Percentiles rank a stretch among this genome's conserved stretches.
These are phyloP conservation scores for Sparassis latifolia DNA, from an alignment of 1,284 basidiomycete genomes.

Conservation along the genomic window DNA sequence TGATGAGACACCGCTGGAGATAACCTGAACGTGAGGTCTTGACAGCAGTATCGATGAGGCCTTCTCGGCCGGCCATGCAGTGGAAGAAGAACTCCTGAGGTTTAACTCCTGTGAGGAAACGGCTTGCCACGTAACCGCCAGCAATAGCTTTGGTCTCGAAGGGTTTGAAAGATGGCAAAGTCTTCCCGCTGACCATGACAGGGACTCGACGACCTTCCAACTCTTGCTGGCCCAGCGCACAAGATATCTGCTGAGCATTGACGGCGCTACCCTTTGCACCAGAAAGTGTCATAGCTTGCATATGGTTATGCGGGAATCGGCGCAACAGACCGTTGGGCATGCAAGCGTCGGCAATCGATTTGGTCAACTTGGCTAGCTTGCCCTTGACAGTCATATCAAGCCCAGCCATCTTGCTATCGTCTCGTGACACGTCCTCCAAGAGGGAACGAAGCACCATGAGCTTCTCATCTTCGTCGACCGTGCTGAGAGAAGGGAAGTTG, in stretches of 20 bases:
- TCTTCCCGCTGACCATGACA: constrained; percentile 99
- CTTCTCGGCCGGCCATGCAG: constrained; percentile 99
- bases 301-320: constrained; percentile 97
- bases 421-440: constrained; percentile 94
- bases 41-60: constrained; percentile 98
- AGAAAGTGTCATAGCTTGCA: constrained; percentile 99
- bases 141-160: constrained; percentile 97
- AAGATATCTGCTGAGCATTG: constrained; percentile 98
- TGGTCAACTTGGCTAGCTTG: constrained; percentile 79
- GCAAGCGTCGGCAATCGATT: constrained; percentile 85
- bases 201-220: constrained; percentile 98
- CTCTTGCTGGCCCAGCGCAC: constrained; percentile 94
- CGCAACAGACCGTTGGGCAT: constrained; percentile 87
- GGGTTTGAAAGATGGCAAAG: constrained; percentile 92
- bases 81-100: constrained; percentile 99
- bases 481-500: constrained; percentile 72
- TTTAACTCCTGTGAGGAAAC: constrained; percentile 97
- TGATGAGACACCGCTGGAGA: constrained; percentile 96
- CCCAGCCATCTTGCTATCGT: constrained; percentile 96
- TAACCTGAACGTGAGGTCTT: constrained; percentile 99
- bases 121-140: constrained; percentile 99
- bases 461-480: constrained; percentile 44
- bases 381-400: constrained; percentile 90
- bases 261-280: constrained; percentile 98
- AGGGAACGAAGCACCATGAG: constrained; percentile 46